phyloP scores from a whole-genome alignment of 192 early-diverging fungal species.

The Radiomyces spectabilis region DNA sequence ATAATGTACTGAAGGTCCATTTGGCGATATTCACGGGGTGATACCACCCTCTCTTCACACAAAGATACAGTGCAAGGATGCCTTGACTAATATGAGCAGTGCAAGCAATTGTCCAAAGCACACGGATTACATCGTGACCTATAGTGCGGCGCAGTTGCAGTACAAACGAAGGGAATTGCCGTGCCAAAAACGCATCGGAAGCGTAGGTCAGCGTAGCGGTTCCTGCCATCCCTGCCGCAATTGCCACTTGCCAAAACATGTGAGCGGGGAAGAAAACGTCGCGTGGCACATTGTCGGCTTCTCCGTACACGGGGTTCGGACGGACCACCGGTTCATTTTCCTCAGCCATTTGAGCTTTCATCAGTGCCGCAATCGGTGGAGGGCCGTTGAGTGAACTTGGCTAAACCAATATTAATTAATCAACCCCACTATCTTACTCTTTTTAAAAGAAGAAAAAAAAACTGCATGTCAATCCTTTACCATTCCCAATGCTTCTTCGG shows the following conservation, averaged over 20 bases:
- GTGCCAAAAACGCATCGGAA: background rate
- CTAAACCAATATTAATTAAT: constrained; percentile 4
- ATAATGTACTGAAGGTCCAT: constrained; percentile 22
- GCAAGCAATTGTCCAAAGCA: background rate
- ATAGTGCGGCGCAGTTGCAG: constrained; percentile 2
- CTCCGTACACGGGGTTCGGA: background rate
- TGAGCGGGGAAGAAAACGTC: constrained; percentile 14
- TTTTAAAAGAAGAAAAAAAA: background rate
- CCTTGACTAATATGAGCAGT: constrained; percentile 21
- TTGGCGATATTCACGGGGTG: constrained; percentile 10
- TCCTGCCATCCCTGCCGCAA: background rate
- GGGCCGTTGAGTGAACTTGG: constrained; percentile 28
- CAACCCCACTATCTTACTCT: background rate
- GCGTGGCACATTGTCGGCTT: background rate
- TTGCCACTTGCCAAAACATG: background rate
- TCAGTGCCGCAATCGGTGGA: constrained; percentile 24
- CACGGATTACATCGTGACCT: background rate
- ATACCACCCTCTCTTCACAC: constrained; percentile 22
- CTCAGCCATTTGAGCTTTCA: constrained; percentile 16
- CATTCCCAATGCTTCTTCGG: constrained; percentile 31
- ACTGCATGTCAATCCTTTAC: no score
- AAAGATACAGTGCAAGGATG: constrained; percentile 6
- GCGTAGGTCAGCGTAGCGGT: background rate
- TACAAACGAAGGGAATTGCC: background rate
- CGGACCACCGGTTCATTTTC: constrained; percentile 15